Evolutionary conservation across 306 rosid species (phyloP).

Genomic region (Argentina anserina): DNA sequence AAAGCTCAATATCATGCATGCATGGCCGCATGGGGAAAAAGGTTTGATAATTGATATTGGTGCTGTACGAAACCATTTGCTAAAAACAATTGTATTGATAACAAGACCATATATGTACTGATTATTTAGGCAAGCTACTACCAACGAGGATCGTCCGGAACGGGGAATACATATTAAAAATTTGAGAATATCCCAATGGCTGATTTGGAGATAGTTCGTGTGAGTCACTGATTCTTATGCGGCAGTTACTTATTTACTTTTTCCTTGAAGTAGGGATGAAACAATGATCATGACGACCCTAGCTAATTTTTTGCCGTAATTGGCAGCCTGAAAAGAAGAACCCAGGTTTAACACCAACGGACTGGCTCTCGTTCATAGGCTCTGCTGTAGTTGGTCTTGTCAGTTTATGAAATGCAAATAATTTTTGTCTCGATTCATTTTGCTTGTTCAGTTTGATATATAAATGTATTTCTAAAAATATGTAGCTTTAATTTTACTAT

Average conservation of each 20-base stretch:
- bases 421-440: neutral
- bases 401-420: constrained; percentile 30
- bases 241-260: neutral
- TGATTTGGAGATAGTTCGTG: constrained; percentile 94
- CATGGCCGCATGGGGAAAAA: neutral
- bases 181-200: constrained; percentile 93
- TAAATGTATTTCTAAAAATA: constrained; percentile 11
- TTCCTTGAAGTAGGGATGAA: constrained; percentile 14
- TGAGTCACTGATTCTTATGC: constrained; percentile 36
- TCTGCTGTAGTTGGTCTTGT: constrained; percentile 96
- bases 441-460: constrained; percentile 13
- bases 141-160: constrained; percentile 34
- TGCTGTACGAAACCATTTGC: neutral
- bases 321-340: constrained; percentile 93
- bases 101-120: constrained; percentile 12
- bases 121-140: constrained; percentile 56
- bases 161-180: constrained; percentile 86
- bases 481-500: neutral
- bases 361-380: constrained; percentile 86
- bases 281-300: constrained; percentile 15
- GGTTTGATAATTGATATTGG: neutral
- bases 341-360: constrained; percentile 99
- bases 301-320: constrained; percentile 20
- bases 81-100: constrained; percentile 26
- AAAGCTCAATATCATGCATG: neutral